Evolutionary conservation across 257 asterid genomes (phyloP).

Genomic region (Petrea volubilis): DNA sequence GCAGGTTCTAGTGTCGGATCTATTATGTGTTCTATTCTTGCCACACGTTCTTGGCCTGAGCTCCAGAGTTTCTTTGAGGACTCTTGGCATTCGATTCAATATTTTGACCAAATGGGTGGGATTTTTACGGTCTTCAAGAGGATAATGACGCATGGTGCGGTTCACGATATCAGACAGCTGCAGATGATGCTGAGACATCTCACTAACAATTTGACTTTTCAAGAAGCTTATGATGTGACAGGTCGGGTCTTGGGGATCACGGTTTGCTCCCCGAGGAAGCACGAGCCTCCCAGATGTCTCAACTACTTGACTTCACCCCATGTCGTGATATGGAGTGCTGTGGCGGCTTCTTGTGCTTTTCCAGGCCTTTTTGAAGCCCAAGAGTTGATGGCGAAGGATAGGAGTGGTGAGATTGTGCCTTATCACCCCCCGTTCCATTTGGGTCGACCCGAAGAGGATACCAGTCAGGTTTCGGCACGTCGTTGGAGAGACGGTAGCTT

Average conservation of each 20-base stretch:
- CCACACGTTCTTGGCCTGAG: constrained; percentile 97
- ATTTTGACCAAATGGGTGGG: constrained; percentile 91
- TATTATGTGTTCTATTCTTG: constrained; percentile 83
- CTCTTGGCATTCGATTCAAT: constrained; percentile 84
- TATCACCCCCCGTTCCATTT: constrained; percentile 95
- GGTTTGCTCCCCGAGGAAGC: constrained; percentile 96
- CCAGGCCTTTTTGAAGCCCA: constrained; percentile 98
- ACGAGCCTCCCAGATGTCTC: constrained; percentile 97
- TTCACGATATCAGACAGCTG: constrained; percentile 88
- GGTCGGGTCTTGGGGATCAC: constrained; percentile 90
- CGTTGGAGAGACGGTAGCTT: constrained; percentile 99
- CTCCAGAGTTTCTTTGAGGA: constrained; percentile 92
- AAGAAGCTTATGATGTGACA: constrained; percentile 97
- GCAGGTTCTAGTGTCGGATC: constrained; percentile 98
- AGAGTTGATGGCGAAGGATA: constrained; percentile 94
- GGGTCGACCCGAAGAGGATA: constrained; percentile 74
- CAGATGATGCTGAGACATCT: constrained; percentile 80
- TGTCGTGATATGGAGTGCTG: constrained; percentile 99
- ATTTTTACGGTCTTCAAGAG: constrained; percentile 73
- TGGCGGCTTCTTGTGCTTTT: constrained; percentile 95
- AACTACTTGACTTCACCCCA: constrained; percentile 98
- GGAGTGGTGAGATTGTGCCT: constrained; percentile 91
- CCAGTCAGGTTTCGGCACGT: constrained; percentile 60
- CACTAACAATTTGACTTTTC: constrained; percentile 89
- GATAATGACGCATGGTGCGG: constrained; percentile 85